Base-by-base conservation (phyloP, 2,329 filamentous ascomycete species). In the Penicillium rolfsii region DNA sequence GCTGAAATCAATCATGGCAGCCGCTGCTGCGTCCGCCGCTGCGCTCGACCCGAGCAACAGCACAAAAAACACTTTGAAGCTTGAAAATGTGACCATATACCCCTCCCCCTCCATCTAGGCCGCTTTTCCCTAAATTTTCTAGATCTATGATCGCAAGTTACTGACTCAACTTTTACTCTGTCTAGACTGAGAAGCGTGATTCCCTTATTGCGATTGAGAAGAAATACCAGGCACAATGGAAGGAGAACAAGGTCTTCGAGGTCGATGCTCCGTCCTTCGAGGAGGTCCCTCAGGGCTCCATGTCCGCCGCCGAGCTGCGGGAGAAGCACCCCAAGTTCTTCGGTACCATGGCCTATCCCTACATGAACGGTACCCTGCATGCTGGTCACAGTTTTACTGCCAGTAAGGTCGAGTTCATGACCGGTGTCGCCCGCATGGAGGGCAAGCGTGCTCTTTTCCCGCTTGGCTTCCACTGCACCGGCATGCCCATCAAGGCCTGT, bases 401-500 rank as follows among this genome's bases (percentile, higher is more conserved):
- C 63, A 91, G 87, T 73, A 99, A 99, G 80, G 88, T 97, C 70
- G 95, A 99, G 79, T 99, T 98, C 77, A 89, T 88, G 60, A 87
- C 90, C 26, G 92, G 94, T 46, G 93, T 92, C 74, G 89, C 90
- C 50, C 85, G 94, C 58, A 96, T 98, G 91, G 87, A 93, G 76
- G 95, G 95, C 73, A 94, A 94, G 82, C 85, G 89, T 56, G 84
- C 89, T 59, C 83, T 98, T 56, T 97, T 95, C 76, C 95, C 95
- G 59, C 89, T 95, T 73, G 95, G 94, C 35, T 99, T 93, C 82
- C 95, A 99, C 83, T 92, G 90, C 80, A 98, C 94, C 0, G 95
- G 95, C 70, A 96, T 99, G 89, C 93, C 93, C 49, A 99, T 99
- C 83, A 97, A 97, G 80, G 93, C 95, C 5, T 96, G 91, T 72